Percentiles rank a stretch among this genome's conserved stretches.
Evolutionary conservation across 2,329 filamentous ascomycete genomes (phyloP).

Genomic region (Clonostachys sp.): DNA sequence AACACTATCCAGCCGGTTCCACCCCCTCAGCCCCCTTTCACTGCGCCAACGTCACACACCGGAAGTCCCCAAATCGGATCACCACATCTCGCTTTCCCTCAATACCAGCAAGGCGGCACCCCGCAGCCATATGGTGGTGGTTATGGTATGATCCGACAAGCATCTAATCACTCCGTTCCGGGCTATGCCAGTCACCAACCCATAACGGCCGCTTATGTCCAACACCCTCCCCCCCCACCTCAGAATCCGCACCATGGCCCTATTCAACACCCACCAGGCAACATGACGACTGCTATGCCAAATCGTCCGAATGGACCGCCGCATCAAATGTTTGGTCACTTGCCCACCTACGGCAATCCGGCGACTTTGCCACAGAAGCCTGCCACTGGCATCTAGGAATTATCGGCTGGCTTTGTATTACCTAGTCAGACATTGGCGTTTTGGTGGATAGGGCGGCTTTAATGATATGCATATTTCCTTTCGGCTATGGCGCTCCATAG

Average conservation of each 20-base stretch:
- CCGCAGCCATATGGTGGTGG: constrained; percentile 41
- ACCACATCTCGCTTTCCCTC: constrained; percentile 43
- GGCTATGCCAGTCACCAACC: constrained; percentile 32
- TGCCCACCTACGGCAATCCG: constrained; percentile 55
- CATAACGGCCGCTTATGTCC: constrained; percentile 17
- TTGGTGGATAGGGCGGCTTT: no score
- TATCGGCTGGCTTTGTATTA: constrained; percentile 12
- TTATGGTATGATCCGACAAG: constrained; percentile 53
- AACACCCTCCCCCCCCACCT: constrained; percentile 31
- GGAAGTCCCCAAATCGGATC: constrained; percentile 49
- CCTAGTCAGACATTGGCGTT: no score
- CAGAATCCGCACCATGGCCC: constrained; percentile 25
- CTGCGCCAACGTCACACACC: constrained; percentile 42
- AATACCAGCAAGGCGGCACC: constrained; percentile 36
- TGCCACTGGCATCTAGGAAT: constrained; percentile 38
- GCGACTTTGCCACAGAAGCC: constrained; percentile 57
- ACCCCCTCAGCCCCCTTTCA: constrained; percentile 41
- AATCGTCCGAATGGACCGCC: constrained; percentile 37
- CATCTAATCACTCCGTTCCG: constrained; percentile 48
- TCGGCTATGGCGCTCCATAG: no score
- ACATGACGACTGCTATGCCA: constrained; percentile 32
- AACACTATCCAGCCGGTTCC: constrained; percentile 44
- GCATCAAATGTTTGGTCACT: constrained; percentile 42
- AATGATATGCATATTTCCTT: no score
- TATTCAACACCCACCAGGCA: constrained; percentile 2